Conservation (phyloP, 1,284 basidiomycete species). For the Cryptococcus sp. region DNA sequence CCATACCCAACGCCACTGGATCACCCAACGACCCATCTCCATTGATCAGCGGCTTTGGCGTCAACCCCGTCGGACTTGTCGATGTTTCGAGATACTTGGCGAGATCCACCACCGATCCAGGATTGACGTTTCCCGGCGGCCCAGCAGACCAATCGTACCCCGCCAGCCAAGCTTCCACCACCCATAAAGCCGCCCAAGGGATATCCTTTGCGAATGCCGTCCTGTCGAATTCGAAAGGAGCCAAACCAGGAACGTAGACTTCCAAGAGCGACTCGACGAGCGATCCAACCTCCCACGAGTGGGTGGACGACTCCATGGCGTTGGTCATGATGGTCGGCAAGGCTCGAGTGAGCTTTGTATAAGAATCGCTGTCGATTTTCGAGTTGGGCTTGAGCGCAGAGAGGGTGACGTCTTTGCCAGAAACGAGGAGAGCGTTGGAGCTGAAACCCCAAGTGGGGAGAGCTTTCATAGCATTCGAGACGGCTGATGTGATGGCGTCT, state of each 20-base stretch:
- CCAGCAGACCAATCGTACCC: constrained; percentile 17
- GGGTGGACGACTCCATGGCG: constrained; percentile 7
- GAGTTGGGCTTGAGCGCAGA: constrained; percentile 5
- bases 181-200: constrained; percentile 14
- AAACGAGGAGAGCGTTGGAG: constrained; percentile 1
- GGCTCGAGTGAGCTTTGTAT: constrained; percentile 12
- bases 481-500: background rate
- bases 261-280: constrained; percentile 26
- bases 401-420: constrained; percentile 7
- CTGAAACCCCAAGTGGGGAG: background rate
- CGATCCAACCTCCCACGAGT: constrained; percentile 34
- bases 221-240: constrained; percentile 19
- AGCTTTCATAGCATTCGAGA: background rate
- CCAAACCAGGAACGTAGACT: constrained; percentile 22
- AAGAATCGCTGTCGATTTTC: constrained; percentile 10
- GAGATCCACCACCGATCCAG: constrained; percentile 2
- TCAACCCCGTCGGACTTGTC: constrained; percentile 9
- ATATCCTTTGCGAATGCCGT: constrained; percentile 5
- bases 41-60: constrained; percentile 15
- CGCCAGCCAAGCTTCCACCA: constrained; percentile 8
- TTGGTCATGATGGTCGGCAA: constrained; percentile 19
- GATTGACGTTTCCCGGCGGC: constrained; percentile 2
- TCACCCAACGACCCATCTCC: constrained; percentile 32
- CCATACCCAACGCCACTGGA: constrained; percentile 22
- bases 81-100: constrained; percentile 7